Base-by-base conservation (phyloP, 306 rosid species). In the Lathyrus aphaca region DNA sequence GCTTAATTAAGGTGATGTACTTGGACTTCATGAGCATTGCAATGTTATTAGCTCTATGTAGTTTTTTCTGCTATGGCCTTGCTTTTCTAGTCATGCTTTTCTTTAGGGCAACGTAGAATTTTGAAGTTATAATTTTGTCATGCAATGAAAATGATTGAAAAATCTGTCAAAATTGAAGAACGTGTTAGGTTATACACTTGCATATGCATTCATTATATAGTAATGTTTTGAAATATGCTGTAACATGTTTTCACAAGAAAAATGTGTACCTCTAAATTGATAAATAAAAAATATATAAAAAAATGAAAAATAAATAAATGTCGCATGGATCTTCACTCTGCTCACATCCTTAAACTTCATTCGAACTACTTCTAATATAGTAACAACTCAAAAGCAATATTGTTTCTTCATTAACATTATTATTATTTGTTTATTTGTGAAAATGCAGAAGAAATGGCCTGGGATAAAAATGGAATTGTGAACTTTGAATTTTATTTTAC, bases 71-170 rank as follows among this genome's bases (percentile, higher is more conserved):
- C 12, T 48, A 7, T 49, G 19, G 30, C 11, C 15, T 56, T 40
- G 53, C 69, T 75, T 59, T 67, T 48, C 25, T 30, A 8, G 21
- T 73, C 65, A 46, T 68, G 73, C 44, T 30, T 69, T 39, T 74
- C 53, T 69, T 45, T 10, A 62, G 56, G 54, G 40, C 69, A 64
- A 14, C 42, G 44, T 46, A 69, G 15, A 25, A 13, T 25, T 54
- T 63, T 39, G 59, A 69, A 51, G 19, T 37, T 75, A 4, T 15
- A 37, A 38, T 17, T 69, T 16, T 53, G 42, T 61, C 74, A 35
- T 35, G 39, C 39, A 35, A 35, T 32, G 8, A 6, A 35, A 35
- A 35, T 35, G 2, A 7, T 35, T 0, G 37, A 32, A 32, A 32
- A 1, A 32, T 30, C 37, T 32, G 37, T 32, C 37, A 32, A 32